A percentile compares a stretch with the other conserved stretches of the same genome.
Conservation (phyloP, 805 yeast species). For the Lachancea meyersii region DNA sequence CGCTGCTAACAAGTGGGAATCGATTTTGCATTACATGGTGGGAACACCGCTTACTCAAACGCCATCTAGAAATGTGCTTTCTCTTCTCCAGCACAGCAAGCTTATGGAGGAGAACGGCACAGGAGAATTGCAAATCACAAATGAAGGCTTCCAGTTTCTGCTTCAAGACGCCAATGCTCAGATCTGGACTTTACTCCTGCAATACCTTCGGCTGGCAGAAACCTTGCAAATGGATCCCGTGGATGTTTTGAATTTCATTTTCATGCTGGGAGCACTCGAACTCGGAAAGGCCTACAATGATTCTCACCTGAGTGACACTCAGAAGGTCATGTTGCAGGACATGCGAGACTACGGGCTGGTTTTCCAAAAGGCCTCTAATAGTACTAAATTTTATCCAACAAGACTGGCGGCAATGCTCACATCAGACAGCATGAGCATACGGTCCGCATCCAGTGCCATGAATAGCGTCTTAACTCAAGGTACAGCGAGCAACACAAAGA, state of each 20-base stretch:
- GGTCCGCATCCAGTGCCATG: slow-evolving; percentile 71
- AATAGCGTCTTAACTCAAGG: slow-evolving; percentile 50
- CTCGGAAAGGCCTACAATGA: slow-evolving; percentile 81
- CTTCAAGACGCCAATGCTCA: slow-evolving; percentile 91
- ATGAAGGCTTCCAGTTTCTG: slow-evolving; percentile 88
- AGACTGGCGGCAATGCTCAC: slow-evolving; percentile 84
- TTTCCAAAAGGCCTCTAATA: slow-evolving; percentile 54
- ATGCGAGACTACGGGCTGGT: slow-evolving; percentile 87
- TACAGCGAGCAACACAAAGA: slow-evolving; percentile 12
- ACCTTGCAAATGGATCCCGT: slow-evolving; percentile 89
- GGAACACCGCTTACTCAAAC: slow-evolving; percentile 69
- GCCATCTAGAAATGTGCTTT: slow-evolving; percentile 79
- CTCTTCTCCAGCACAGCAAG: slow-evolving; percentile 70
- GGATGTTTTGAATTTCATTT: slow-evolving; percentile 88
- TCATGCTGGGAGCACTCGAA: slow-evolving; percentile 88
- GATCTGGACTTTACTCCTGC: slow-evolving; percentile 85
- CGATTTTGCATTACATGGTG: slow-evolving; percentile 94
- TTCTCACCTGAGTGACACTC: slow-evolving; percentile 68
- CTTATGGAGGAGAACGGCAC: slow-evolving; percentile 65
- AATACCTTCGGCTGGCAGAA: slow-evolving; percentile 80
- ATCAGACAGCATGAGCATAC: slow-evolving; percentile 66
- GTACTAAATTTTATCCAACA: slow-evolving; percentile 79
- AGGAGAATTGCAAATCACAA: slow-evolving; percentile 62
- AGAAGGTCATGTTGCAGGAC: slow-evolving; percentile 79
- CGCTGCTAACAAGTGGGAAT: slow-evolving; percentile 89